Conservation (phyloP, 306 rosid genomes). For the Corylus avellana region DNA sequence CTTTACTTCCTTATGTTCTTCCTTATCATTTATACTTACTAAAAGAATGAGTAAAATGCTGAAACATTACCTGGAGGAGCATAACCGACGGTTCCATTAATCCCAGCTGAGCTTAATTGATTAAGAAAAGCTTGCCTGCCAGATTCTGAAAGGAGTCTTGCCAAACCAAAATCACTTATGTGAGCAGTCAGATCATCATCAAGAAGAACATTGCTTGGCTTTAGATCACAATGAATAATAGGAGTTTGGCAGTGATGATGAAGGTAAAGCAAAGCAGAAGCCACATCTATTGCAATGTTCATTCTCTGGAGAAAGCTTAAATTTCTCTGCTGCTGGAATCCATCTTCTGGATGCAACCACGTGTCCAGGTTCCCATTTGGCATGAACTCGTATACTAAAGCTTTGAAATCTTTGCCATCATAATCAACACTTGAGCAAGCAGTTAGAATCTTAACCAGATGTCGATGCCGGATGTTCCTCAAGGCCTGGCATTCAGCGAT, state of each 20-base stretch:
- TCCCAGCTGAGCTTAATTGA: not conserved
- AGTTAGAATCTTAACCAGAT: too few species aligned
- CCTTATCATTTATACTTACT: not conserved
- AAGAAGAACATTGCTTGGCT: slow-evolving; percentile 27
- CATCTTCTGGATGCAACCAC: slow-evolving; percentile 18
- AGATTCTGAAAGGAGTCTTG: slow-evolving; percentile 13
- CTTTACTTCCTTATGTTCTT: too few species aligned
- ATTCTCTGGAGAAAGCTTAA: slow-evolving; percentile 7
- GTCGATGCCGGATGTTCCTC: too few species aligned
- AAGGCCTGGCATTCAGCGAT: too few species aligned
- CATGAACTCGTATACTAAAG: slow-evolving; percentile 21
- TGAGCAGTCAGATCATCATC: slow-evolving; percentile 12
- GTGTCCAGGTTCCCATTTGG: slow-evolving; percentile 19
- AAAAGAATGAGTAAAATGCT: not conserved
- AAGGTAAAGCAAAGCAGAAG: slow-evolving; percentile 25
- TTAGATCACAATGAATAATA: slow-evolving; percentile 26
- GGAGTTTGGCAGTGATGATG: slow-evolving; percentile 19
- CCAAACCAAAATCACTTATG: slow-evolving; percentile 19
- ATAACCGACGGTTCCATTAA: slow-evolving; percentile 22
- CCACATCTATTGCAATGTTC: slow-evolving; percentile 23
- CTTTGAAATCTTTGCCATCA: too few species aligned
- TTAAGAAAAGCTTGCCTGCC: not conserved
- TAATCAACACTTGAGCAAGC: too few species aligned
- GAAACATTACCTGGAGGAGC: slow-evolving; percentile 1
- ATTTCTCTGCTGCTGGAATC: not conserved